These are phyloP conservation scores for Solanum rostratum DNA, from an alignment of 257 asterid species.

Conservation along the genomic window DNA sequence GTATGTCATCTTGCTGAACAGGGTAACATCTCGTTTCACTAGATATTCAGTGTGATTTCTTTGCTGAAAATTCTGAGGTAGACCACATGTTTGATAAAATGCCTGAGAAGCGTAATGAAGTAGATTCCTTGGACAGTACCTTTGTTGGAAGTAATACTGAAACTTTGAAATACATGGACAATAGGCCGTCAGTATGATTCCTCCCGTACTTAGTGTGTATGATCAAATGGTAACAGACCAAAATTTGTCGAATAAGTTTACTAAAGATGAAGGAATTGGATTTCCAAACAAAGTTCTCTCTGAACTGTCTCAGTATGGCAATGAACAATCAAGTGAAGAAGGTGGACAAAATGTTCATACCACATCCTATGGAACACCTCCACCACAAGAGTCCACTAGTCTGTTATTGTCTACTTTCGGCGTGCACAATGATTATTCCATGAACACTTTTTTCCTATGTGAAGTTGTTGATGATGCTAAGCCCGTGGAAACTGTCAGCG, in stretches of 20 bases:
- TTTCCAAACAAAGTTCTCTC: not conserved
- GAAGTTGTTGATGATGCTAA: not conserved
- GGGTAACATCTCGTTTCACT: not conserved
- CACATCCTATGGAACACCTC: not conserved
- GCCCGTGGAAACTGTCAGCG: not conserved
- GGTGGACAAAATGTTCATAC: not conserved
- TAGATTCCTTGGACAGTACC: not conserved
- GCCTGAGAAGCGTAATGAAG: not conserved
- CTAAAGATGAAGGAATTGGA: not conserved
- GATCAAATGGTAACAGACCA: not conserved
- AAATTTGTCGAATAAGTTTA: not conserved
- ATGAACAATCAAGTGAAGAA: not conserved
- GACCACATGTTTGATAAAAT: not conserved
- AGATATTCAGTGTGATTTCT: not conserved
- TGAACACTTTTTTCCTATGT: not conserved
- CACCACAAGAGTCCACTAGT: not conserved
- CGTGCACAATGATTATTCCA: not conserved
- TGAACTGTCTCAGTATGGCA: not conserved
- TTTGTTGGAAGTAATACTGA: not conserved
- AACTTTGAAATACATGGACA: not conserved
- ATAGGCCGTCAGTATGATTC: not conserved
- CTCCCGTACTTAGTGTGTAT: not conserved
- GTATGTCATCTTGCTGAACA: not conserved
- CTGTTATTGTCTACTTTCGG: not conserved
- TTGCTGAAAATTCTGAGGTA: not conserved